Percentiles rank a stretch among this genome's conserved stretches.
phyloP scores from a whole-genome alignment of 768 basidiomycete genomes.

The Pisolithus albus region DNA sequence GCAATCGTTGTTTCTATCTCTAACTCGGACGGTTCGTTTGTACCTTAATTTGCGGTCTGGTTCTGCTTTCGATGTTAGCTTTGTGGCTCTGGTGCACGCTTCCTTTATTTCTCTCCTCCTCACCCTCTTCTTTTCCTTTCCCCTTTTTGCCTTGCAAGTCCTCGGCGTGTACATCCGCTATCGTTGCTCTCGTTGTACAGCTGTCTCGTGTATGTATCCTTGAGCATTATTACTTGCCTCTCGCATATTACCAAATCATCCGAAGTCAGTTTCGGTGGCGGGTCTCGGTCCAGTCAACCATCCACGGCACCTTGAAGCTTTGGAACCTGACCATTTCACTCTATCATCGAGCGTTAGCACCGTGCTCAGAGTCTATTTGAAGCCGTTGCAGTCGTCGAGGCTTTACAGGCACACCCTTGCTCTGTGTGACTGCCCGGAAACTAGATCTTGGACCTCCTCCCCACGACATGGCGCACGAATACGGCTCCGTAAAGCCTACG shows the following conservation, averaged over 20 bases:
- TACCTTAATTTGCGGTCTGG: conserved; percentile 6
- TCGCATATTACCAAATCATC: no score
- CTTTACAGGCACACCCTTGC: background rate
- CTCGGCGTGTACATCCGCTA: background rate
- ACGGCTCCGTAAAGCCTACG: conserved; percentile 39
- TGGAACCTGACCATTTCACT: no score
- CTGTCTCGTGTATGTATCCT: background rate
- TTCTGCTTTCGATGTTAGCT: conserved; percentile 4
- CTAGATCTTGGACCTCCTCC: no score
- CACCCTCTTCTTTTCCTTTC: background rate
- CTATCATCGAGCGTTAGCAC: no score
- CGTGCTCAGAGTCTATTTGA: no score
- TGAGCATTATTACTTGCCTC: background rate
- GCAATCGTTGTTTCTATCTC: background rate
- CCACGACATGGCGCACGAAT: conserved; percentile 65
- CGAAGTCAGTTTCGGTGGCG: background rate
- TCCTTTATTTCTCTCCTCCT: background rate
- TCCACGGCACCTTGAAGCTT: no score
- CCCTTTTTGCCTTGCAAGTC: conserved; percentile 1
- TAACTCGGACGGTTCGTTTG: conserved; percentile 8
- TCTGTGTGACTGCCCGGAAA: background rate
- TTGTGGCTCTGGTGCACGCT: background rate
- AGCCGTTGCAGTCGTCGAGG: no score
- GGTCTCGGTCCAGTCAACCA: no score
- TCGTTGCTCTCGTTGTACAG: background rate